A percentile compares a stretch with the other conserved stretches of the same genome.
Evolutionary conservation across 176 grass and related monocot genomes (phyloP).

Genomic region (Tuctoria greenei): DNA sequence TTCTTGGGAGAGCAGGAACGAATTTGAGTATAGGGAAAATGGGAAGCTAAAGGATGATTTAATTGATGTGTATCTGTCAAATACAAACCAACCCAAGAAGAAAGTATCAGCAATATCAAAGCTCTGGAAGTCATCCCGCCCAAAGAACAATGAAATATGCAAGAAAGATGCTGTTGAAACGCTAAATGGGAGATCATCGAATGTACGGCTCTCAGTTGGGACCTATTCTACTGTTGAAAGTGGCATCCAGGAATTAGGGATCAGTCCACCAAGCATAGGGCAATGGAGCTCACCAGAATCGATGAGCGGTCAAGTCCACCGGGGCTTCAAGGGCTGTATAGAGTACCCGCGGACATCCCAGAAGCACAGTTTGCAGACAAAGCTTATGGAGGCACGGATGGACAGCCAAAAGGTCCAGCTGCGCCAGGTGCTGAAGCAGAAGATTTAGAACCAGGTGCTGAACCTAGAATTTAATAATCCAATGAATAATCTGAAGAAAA

Average conservation of each 20-base stretch:
- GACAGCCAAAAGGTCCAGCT: conserved; percentile 91
- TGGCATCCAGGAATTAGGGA: conserved; percentile 57
- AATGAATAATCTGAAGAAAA: conserved; percentile 48
- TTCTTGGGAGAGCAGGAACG: conserved; percentile 44
- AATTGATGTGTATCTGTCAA: conserved; percentile 30
- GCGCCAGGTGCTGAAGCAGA: conserved; percentile 89
- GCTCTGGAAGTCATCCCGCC: conserved; percentile 82
- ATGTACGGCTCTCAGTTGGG: conserved; percentile 53
- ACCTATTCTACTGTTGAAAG: conserved; percentile 61
- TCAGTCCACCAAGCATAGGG: conserved; percentile 54
- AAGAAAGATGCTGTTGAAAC: conserved; percentile 56
- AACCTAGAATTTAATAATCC: conserved; percentile 37
- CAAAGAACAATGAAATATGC: conserved; percentile 57
- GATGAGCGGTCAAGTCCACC: conserved; percentile 59
- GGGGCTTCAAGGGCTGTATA: conserved; percentile 77
- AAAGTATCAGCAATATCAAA: conserved; percentile 82
- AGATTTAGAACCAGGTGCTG: conserved; percentile 52
- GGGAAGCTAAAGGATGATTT: conserved; percentile 48
- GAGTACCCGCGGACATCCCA: conserved; percentile 72
- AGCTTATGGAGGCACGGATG: conserved; percentile 90
- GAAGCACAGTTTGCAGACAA: conserved; percentile 88
- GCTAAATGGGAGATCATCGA: conserved; percentile 55
- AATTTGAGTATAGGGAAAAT: conserved; percentile 41
- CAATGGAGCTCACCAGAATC: conserved; percentile 87
- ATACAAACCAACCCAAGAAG: conserved; percentile 62